Conservation (phyloP, 352 stramenopile species). For the Pseudoperonospora humuli region DNA sequence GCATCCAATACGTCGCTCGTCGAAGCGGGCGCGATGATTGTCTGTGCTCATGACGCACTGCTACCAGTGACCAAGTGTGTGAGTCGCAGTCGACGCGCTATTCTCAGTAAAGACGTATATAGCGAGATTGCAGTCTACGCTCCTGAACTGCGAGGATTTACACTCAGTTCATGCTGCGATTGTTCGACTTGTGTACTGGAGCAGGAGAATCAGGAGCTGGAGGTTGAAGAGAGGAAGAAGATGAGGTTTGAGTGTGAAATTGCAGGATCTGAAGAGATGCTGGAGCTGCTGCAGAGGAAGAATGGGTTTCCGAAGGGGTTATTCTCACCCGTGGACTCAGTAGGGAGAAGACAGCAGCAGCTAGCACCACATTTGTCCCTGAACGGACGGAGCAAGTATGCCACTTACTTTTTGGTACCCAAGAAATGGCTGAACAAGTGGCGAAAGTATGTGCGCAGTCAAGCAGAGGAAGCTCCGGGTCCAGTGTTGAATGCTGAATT, state of each 20-base stretch:
- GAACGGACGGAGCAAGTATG: conserved; percentile 37
- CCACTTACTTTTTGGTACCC: conserved; percentile 71
- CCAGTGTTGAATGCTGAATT: conserved; percentile 78
- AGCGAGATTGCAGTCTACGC: conserved; percentile 47
- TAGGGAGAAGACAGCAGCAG: conserved; percentile 20
- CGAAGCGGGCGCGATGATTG: conserved; percentile 40
- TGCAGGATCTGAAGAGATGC: conserved; percentile 46
- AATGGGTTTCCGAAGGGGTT: conserved; percentile 69
- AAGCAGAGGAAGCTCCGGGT: conserved; percentile 43
- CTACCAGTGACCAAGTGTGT: conserved; percentile 53
- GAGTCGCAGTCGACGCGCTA: conserved; percentile 43
- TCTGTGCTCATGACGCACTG: conserved; percentile 55
- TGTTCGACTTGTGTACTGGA: conserved; percentile 52
- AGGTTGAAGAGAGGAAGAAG: conserved; percentile 42
- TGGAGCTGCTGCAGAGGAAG: conserved; percentile 72
- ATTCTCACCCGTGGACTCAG: conserved; percentile 42
- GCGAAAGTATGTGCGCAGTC: conserved; percentile 64
- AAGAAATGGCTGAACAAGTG: conserved; percentile 82
- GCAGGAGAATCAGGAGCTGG: conserved; percentile 43
- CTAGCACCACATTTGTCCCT: conserved; percentile 47
- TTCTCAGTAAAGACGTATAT: conserved; percentile 41
- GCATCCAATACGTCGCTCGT: conserved; percentile 20
- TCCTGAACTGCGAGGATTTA: conserved; percentile 49
- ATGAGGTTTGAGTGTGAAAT: conserved; percentile 64
- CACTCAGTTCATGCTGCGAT: conserved; percentile 37